Conservation (phyloP, 2,329 filamentous ascomycete species). For the Tolypocladium ovalisporum region DNA sequence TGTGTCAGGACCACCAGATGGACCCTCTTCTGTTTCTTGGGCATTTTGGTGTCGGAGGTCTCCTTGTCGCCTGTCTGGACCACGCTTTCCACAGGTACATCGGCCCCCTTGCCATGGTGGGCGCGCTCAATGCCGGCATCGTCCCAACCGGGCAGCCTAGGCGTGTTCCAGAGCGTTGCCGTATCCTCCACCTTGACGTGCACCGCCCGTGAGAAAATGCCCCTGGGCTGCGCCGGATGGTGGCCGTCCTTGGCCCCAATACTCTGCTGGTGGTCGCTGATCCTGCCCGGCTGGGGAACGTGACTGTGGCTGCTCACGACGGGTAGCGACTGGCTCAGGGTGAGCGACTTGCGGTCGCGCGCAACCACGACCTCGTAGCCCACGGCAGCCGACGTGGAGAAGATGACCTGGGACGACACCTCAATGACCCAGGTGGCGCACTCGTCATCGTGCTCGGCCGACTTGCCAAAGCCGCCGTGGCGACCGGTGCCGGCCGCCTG, state of each 20-base stretch:
- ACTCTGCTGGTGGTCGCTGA: conserved; percentile 66
- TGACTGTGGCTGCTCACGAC: conserved; percentile 32
- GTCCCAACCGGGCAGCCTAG: conserved; percentile 60
- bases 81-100: conserved; percentile 21
- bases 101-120: conserved; percentile 11
- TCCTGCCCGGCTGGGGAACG: conserved; percentile 55
- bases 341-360: conserved; percentile 74
- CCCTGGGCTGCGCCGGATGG: conserved; percentile 54
- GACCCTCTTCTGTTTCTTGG: conserved; percentile 60
- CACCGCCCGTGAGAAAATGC: conserved; percentile 77
- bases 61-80: conserved; percentile 21
- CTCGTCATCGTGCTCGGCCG: conserved; percentile 33
- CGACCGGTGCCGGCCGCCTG: conserved; percentile 44
- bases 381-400: conserved; percentile 79
- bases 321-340: conserved; percentile 42
- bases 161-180: conserved; percentile 84
- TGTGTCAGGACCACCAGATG: conserved; percentile 91
- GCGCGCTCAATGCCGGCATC: conserved; percentile 23
- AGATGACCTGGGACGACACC: conserved; percentile 84
- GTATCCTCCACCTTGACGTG: conserved; percentile 78
- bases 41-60: conserved; percentile 11
- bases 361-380: conserved; percentile 80
- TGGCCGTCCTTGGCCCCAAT: conserved; percentile 43
- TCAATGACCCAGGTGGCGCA: conserved; percentile 83
- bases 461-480: conserved; percentile 34